Percentiles rank a stretch among this genome's conserved stretches.
phyloP scores from a whole-genome alignment of 163 green algal species.

The Trebouxiophyceae sp. region DNA sequence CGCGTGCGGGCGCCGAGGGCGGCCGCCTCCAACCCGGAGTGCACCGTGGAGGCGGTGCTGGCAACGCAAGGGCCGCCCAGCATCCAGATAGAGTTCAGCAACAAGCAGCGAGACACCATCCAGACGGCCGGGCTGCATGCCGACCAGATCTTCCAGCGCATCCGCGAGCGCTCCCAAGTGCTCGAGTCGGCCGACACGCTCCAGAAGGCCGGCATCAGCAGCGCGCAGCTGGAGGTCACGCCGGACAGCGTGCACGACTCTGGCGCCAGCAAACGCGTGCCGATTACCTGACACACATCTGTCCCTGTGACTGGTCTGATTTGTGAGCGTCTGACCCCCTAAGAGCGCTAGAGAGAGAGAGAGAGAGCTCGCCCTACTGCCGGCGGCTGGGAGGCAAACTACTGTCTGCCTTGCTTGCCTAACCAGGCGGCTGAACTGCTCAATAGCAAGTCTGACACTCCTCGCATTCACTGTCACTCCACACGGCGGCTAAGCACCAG shows the following conservation, averaged over 20 bases:
- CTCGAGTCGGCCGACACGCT: not conserved
- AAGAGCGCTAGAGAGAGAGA: too few relatives aligned
- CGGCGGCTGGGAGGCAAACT: too few relatives aligned
- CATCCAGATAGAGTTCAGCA: not conserved
- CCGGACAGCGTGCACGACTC: not conserved
- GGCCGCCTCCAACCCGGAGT: not conserved
- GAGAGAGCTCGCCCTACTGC: too few relatives aligned
- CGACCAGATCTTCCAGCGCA: not conserved
- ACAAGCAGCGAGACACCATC: not conserved
- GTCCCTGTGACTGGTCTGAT: not conserved
- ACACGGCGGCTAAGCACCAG: not conserved
- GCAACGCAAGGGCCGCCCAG: not conserved
- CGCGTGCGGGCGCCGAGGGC: not conserved
- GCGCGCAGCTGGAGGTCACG: not conserved
- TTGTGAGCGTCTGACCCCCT: not conserved
- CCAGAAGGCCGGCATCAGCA: not conserved
- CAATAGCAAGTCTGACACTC: too few relatives aligned
- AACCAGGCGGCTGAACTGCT: too few relatives aligned
- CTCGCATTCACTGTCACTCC: too few relatives aligned
- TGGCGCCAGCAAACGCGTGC: not conserved
- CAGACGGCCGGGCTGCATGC: not conserved
- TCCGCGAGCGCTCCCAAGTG: not conserved
- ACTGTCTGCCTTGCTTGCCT: too few relatives aligned
- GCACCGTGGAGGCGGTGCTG: not conserved
- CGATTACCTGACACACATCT: not conserved